Conservation (phyloP, 1,139 yeast genomes). For the Blastobotrys illinoisensis region DNA sequence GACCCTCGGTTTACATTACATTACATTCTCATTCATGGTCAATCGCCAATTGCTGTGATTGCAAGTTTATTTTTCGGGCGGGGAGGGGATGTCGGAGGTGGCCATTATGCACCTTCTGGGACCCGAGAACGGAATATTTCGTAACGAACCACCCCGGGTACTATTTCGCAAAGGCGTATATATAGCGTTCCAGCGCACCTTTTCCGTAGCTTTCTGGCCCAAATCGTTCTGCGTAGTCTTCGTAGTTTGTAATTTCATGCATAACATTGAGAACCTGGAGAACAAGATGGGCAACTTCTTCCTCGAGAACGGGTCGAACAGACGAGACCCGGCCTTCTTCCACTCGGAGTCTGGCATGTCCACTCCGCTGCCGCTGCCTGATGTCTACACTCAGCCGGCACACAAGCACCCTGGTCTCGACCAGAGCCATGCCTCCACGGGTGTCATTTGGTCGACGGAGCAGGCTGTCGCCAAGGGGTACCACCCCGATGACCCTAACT, state of each 20-base stretch:
- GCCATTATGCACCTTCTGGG: not conserved
- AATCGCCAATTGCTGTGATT: not conserved
- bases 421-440: conserved; percentile 58
- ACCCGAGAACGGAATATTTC: not conserved
- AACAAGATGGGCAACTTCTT: conserved; percentile 9
- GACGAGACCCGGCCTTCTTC: conserved; percentile 15
- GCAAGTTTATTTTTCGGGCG: not conserved
- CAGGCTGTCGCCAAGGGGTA: conserved; percentile 59
- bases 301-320: conserved; percentile 5
- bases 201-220: too few relatives aligned
- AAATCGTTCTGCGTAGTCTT: not conserved
- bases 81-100: not conserved
- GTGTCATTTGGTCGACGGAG: conserved; percentile 67
- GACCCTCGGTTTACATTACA: not conserved
- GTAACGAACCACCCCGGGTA: not conserved
- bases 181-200: not conserved
- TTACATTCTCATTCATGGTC: not conserved
- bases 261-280: conserved; percentile 7
- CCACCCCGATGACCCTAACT: conserved; percentile 41
- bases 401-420: conserved; percentile 56
- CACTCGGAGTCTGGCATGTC: conserved; percentile 27
- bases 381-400: conserved; percentile 27
- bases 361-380: conserved; percentile 32
- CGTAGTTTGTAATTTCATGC: not conserved
- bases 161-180: not conserved